A percentile compares a stretch with the other conserved stretches of the same genome.
Conservation (phyloP, 1,284 basidiomycete genomes). For the Heterobasidion parviporum region DNA sequence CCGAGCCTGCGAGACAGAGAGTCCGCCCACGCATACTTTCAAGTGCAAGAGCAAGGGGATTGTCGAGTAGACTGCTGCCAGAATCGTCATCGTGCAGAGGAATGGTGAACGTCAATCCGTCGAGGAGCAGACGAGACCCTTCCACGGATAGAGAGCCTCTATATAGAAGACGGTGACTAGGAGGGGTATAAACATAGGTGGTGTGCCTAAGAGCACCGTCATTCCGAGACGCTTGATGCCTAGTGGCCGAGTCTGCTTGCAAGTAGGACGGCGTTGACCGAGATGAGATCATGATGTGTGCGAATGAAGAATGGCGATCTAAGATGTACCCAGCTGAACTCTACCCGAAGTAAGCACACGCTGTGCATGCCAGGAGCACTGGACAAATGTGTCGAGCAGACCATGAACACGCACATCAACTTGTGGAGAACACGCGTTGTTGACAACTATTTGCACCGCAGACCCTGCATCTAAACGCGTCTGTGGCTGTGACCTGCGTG, state of each 20-base stretch:
- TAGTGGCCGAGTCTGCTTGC: neutral
- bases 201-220: constrained; percentile 6
- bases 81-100: constrained; percentile 29
- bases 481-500: too few species aligned
- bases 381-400: neutral
- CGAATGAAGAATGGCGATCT: neutral
- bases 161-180: constrained; percentile 51
- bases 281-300: neutral
- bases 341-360: neutral
- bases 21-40: constrained; percentile 75
- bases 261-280: neutral
- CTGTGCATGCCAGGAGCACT: neutral
- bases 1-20: constrained; percentile 48
- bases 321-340: neutral
- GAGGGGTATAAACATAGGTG: constrained; percentile 12
- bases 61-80: constrained; percentile 40
- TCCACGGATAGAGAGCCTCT: constrained; percentile 68
- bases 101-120: constrained; percentile 62
- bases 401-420: neutral
- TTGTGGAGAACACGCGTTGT: neutral
- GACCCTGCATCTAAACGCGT: neutral
- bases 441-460: neutral
- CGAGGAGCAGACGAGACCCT: constrained; percentile 62
- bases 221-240: neutral
- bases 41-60: constrained; percentile 61